phyloP scores from a whole-genome alignment of 1,139 yeast species.

The Blastobotrys niveus region DNA sequence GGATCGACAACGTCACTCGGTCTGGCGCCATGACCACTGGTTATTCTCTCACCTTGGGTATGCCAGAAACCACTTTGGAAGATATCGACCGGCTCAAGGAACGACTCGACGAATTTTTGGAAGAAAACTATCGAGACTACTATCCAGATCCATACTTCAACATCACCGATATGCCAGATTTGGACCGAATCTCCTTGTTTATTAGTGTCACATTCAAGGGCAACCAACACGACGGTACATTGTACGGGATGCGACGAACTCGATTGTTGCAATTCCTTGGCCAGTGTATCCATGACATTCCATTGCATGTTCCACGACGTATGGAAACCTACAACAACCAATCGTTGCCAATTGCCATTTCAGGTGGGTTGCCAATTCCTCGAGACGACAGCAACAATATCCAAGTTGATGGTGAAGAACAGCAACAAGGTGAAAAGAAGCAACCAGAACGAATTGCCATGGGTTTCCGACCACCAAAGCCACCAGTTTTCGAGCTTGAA shows the following conservation, averaged over 20 bases:
- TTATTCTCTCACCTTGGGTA: constrained; percentile 30
- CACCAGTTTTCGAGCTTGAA: constrained; percentile 7
- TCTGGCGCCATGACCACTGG: constrained; percentile 34
- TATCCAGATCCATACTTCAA: constrained; percentile 33
- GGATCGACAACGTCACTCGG: constrained; percentile 38
- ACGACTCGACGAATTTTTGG: constrained; percentile 31
- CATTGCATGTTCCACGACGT: constrained; percentile 35
- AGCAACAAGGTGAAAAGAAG: background rate
- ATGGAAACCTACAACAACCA: constrained; percentile 34
- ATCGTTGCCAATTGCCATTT: constrained; percentile 29
- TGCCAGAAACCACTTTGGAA: constrained; percentile 37
- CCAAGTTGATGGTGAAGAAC: constrained; percentile 1
- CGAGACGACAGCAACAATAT: constrained; percentile 1
- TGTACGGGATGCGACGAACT: constrained; percentile 32
- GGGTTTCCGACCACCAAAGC: constrained; percentile 3
- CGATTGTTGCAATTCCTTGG: constrained; percentile 31
- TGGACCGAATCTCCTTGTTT: constrained; percentile 33
- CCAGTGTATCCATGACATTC: constrained; percentile 32
- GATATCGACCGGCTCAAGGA: constrained; percentile 33
- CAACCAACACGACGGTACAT: constrained; percentile 34
- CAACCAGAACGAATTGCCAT: background rate
- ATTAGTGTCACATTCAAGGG: constrained; percentile 31
- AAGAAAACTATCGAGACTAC: constrained; percentile 35
- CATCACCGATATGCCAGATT: constrained; percentile 33
- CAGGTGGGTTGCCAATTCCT: constrained; percentile 10